Percentiles rank a stretch among this genome's conserved stretches.
phyloP scores from a whole-genome alignment of 1,284 basidiomycete genomes.

The Porogramme epimiltina region DNA sequence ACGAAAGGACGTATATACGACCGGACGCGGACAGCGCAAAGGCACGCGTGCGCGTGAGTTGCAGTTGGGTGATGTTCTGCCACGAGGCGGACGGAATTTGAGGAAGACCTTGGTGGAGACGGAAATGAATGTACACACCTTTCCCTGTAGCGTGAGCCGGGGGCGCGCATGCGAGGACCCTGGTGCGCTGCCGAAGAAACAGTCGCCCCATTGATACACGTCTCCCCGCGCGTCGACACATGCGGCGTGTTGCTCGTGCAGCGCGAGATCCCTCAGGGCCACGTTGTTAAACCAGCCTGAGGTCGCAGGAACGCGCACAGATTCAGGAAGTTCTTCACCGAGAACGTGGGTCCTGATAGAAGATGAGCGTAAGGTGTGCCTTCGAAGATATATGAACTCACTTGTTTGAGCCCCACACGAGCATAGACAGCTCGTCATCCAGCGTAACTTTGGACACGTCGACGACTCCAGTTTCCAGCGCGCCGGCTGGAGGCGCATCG shows the following conservation, averaged over 20 bases:
- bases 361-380: background rate
- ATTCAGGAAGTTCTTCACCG: conserved; percentile 32
- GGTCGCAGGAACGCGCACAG: conserved; percentile 49
- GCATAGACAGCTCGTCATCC: conserved; percentile 34
- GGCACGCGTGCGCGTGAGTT: conserved; percentile 57
- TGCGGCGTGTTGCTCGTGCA: conserved; percentile 77
- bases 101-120: background rate
- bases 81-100: no score
- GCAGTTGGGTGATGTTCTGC: conserved; percentile 72
- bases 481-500: conserved; percentile 23
- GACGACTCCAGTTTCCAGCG: background rate
- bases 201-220: conserved; percentile 86
- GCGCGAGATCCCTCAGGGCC: conserved; percentile 75
- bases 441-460: background rate
- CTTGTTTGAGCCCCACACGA: conserved; percentile 65
- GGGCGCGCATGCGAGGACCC: conserved; percentile 36
- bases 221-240: conserved; percentile 88
- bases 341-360: conserved; percentile 45
- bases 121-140: conserved; percentile 49
- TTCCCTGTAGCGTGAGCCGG: conserved; percentile 64
- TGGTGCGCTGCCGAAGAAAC: conserved; percentile 48
- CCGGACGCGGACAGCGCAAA: conserved; percentile 79
- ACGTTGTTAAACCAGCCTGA: conserved; percentile 60
- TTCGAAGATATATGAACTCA: conserved; percentile 28
- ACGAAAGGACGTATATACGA: conserved; percentile 69